phyloP scores from a whole-genome alignment of 148 eudicot genomes.

The Vaccinium darrowii region DNA sequence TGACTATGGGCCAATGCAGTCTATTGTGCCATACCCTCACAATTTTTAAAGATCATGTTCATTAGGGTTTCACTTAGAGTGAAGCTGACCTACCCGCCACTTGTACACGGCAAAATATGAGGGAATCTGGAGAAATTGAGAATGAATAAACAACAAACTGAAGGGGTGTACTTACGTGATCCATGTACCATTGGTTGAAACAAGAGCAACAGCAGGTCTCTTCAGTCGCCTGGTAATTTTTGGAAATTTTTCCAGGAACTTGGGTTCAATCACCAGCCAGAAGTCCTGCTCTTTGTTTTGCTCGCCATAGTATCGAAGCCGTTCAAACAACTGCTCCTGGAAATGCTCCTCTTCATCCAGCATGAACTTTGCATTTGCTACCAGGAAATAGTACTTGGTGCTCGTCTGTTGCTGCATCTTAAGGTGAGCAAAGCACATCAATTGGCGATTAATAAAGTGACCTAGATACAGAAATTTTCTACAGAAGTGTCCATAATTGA shows the following conservation, averaged over 20 bases:
- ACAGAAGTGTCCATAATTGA: neutral
- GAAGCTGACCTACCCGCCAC: neutral
- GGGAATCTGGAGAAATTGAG: neutral
- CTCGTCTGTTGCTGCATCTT: slow-evolving; percentile 47
- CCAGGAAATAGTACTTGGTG: slow-evolving; percentile 73
- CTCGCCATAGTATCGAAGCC: slow-evolving; percentile 61
- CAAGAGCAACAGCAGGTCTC: slow-evolving; percentile 97
- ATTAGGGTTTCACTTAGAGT: no score
- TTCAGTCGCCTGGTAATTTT: slow-evolving; percentile 71
- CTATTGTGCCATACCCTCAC: neutral
- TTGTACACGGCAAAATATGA: neutral
- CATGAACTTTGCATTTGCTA: slow-evolving; percentile 99
- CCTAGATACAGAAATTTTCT: neutral
- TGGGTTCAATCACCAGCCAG: slow-evolving; percentile 98
- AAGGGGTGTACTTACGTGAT: slow-evolving; percentile 64
- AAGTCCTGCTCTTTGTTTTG: slow-evolving; percentile 76
- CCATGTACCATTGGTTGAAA: slow-evolving; percentile 95
- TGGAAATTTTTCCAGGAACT: slow-evolving; percentile 86
- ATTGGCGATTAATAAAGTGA: neutral
- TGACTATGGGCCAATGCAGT: neutral
- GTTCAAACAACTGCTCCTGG: slow-evolving; percentile 76
- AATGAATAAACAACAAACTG: slow-evolving; percentile 6
- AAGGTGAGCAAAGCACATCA: slow-evolving; percentile 1
- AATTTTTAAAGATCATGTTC: neutral
- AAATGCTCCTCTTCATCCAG: slow-evolving; percentile 99